These are phyloP conservation scores for Dictyostelium firmibasis DNA, from an alignment of 78 protist species.

Conservation along the genomic window DNA sequence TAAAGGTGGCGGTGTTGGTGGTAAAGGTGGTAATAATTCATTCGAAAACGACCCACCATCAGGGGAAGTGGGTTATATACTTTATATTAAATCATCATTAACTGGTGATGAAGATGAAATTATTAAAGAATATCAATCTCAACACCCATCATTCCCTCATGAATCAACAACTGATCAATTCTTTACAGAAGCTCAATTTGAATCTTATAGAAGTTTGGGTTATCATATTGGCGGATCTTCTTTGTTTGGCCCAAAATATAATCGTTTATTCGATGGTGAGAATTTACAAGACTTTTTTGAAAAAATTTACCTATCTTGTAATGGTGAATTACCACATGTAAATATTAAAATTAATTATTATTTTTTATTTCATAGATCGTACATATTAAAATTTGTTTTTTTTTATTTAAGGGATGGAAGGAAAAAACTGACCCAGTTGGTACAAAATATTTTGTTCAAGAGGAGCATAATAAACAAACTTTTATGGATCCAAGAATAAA, in stretches of 20 bases:
- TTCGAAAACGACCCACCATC: constrained; percentile 23
- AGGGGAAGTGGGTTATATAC: constrained; percentile 67
- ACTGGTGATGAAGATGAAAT: constrained; percentile 78
- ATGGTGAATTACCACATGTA: constrained; percentile 47
- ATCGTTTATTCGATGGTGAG: constrained; percentile 57
- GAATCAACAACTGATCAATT: constrained; percentile 80
- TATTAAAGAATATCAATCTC: constrained; percentile 77
- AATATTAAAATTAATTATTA: background rate
- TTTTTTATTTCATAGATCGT: background rate
- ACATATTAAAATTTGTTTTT: background rate
- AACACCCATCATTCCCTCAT: constrained; percentile 77
- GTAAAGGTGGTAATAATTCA: background rate
- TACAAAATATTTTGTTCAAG: constrained; percentile 60
- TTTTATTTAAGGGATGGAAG: constrained; percentile 35
- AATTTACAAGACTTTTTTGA: constrained; percentile 64
- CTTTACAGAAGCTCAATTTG: constrained; percentile 78
- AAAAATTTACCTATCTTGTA: constrained; percentile 47
- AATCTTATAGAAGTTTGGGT: constrained; percentile 62
- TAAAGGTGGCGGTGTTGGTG: background rate
- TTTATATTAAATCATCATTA: constrained; percentile 68
- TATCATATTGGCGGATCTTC: constrained; percentile 65
- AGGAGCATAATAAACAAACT: constrained; percentile 53
- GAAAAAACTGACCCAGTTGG: constrained; percentile 61
- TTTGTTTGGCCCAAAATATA: constrained; percentile 58
- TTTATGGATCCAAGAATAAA: constrained; percentile 49